Base-by-base conservation (phyloP, 2,329 filamentous ascomycete genomes). In the Clarireedia monteithiana region DNA sequence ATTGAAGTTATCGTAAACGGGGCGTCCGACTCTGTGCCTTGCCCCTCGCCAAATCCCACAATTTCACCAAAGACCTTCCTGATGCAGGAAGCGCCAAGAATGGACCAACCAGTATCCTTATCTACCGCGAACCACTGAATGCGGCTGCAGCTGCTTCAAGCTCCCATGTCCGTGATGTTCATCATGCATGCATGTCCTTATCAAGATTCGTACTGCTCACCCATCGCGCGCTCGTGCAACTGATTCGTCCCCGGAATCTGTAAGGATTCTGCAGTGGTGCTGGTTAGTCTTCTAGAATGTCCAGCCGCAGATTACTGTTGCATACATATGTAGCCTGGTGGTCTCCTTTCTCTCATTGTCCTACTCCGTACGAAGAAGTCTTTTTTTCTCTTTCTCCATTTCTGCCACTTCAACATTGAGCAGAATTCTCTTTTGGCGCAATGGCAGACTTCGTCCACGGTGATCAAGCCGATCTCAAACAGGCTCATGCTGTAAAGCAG, bases 391-490 rank as follows among this genome's bases (percentile, higher is more conserved):
- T 55, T 48, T 44, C 38, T 30, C 26, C 20, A 44, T 45, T 23
- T 44, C 46, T 15, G 15, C 27, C 24, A 3, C 9, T 9, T 44
- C 24, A 7, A 40, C 23, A 50, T 20, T 38, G 3, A 38, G 6
- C 20, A 14, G 23, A 15, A 23, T 5, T 47, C 27, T 17, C 20
- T 17, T 17, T 45, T 24, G 38, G 53, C 39, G 53, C 53, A 50
- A 55, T 55, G 53, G 26, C 53, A 20, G 64, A 65, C 53, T 66
- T 66, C 27, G 64, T 66, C 48, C 63, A 66, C 39, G 64, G 64
- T 50, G 60, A 64, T 38, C 60, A 66, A 50, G 58, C 63, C 27
- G 64, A 64, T 53, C 49, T 61, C 26, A 55, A 57, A 48, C 55
- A 52, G 12, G 58, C 59, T 36, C 64, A 61, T 49, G 60, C 63